A percentile compares a stretch with the other conserved stretches of the same genome.
Evolutionary conservation across 1,284 basidiomycete genomes (phyloP).

Genomic region (Papiliotrema terrestris): DNA sequence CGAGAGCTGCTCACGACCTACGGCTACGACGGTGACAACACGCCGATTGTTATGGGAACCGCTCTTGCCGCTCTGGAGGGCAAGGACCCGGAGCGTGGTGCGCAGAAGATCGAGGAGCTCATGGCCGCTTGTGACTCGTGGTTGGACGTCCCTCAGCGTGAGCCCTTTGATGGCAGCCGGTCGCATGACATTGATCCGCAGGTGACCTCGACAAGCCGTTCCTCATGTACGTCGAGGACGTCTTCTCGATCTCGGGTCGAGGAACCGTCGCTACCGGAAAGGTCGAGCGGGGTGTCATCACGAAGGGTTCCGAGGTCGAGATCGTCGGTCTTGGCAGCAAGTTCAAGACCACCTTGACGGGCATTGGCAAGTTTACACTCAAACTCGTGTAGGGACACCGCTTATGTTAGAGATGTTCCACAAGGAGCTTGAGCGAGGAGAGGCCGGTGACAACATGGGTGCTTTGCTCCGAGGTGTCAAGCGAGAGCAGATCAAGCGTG

Average conservation of each 20-base stretch:
- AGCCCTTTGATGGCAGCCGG: slow-evolving; percentile 40
- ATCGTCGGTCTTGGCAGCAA: slow-evolving; percentile 80
- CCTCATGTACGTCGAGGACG: slow-evolving; percentile 95
- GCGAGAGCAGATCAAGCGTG: slow-evolving; percentile 91
- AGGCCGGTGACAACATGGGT: slow-evolving; percentile 99
- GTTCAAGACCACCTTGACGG: slow-evolving; percentile 92
- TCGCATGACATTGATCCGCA: slow-evolving; percentile 32
- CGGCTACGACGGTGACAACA: slow-evolving; percentile 95
- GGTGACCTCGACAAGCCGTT: slow-evolving; percentile 97
- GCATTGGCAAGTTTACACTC: slow-evolving; percentile 65
- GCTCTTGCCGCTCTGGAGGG: slow-evolving; percentile 93
- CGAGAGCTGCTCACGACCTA: slow-evolving; percentile 90
- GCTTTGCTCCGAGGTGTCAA: slow-evolving; percentile 94
- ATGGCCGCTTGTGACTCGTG: slow-evolving; percentile 87
- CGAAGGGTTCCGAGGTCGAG: slow-evolving; percentile 93
- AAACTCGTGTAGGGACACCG: slow-evolving; percentile 1
- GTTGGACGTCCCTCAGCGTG: slow-evolving; percentile 90
- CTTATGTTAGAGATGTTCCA: slow-evolving; percentile 87
- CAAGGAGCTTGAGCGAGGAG: slow-evolving; percentile 96
- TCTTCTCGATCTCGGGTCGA: slow-evolving; percentile 97
- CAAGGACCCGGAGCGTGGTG: slow-evolving; percentile 71
- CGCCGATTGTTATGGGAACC: slow-evolving; percentile 95
- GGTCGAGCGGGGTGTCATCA: slow-evolving; percentile 90
- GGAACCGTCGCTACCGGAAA: slow-evolving; percentile 97
- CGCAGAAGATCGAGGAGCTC: slow-evolving; percentile 76